Conservation (phyloP, 805 yeast species). For the Scheffersomyces lignosus region DNA sequence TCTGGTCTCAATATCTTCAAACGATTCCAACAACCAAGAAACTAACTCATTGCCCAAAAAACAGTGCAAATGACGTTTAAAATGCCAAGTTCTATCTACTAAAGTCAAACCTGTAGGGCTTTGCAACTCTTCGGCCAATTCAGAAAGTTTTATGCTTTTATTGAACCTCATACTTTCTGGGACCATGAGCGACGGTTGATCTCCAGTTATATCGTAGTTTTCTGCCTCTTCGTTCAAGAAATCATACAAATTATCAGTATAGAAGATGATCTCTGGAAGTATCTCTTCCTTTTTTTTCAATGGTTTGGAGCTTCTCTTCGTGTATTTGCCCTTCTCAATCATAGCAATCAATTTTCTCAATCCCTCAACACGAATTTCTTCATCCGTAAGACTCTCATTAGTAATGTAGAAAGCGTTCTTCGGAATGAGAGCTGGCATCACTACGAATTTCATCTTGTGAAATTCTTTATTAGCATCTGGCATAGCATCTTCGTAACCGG, state of each 20-base stretch:
- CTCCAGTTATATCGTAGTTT: conserved; percentile 37
- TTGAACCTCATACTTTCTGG: conserved; percentile 42
- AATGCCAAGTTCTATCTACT: conserved; percentile 88
- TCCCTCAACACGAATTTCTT: conserved; percentile 93
- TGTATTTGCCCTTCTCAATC: conserved; percentile 58
- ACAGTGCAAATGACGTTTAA: conserved; percentile 72
- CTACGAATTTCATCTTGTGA: conserved; percentile 78
- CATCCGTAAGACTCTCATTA: conserved; percentile 69
- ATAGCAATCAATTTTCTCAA: conserved; percentile 63
- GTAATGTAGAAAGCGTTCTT: conserved; percentile 48
- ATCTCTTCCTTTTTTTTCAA: conserved; percentile 42
- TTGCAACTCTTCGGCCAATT: conserved; percentile 66
- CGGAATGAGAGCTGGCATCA: conserved; percentile 76
- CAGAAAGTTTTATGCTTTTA: conserved; percentile 49
- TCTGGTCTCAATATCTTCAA: conserved; percentile 74
- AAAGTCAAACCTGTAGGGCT: conserved; percentile 64
- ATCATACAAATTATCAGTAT: conserved; percentile 79
- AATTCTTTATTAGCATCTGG: conserved; percentile 53
- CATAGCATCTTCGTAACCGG: conserved; percentile 81
- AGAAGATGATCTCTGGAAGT: conserved; percentile 76
- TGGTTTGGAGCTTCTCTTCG: conserved; percentile 26
- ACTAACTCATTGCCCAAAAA: conserved; percentile 86
- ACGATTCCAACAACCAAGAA: conserved; percentile 76
- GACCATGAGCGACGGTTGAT: conserved; percentile 33
- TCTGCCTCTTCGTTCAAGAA: conserved; percentile 55